Evolutionary conservation across 306 rosid genomes (phyloP).

Genomic region (Alnus glutinosa): DNA sequence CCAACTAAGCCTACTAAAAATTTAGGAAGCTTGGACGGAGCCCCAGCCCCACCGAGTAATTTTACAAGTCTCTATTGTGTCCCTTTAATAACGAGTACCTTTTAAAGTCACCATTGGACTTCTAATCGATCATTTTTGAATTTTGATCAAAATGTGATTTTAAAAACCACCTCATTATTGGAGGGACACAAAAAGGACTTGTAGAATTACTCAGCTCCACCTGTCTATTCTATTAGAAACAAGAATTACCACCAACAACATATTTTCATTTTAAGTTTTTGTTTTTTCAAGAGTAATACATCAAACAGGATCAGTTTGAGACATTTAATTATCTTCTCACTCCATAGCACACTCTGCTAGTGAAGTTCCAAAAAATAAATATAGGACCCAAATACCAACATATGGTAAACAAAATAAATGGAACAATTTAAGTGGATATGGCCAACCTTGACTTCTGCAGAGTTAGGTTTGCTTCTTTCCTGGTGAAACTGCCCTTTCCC

Average conservation of each 20-base stretch:
- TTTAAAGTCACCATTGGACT: no score
- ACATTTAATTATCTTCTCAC: background rate
- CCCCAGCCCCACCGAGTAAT: background rate
- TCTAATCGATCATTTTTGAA: no score
- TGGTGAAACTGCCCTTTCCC: constrained; percentile 92
- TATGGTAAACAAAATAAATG: background rate
- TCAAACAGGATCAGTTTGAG: background rate
- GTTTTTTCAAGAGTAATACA: background rate
- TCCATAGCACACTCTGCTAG: background rate
- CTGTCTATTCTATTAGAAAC: background rate
- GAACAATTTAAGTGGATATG: constrained; percentile 15
- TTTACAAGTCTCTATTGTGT: no score
- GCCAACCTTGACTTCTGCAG: constrained; percentile 55
- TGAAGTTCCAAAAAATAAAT: background rate
- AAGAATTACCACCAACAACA: background rate
- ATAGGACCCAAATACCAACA: background rate
- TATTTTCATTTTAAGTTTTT: background rate
- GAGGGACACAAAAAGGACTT: no score
- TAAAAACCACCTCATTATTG: no score
- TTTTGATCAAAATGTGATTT: no score
- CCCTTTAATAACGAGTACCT: no score
- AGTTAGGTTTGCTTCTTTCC: constrained; percentile 49
- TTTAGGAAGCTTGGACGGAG: background rate
- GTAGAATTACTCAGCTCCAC: background rate
- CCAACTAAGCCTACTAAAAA: background rate